Conservation (phyloP, 139 green algal genomes). For the Chlamydomonas sp. region DNA sequence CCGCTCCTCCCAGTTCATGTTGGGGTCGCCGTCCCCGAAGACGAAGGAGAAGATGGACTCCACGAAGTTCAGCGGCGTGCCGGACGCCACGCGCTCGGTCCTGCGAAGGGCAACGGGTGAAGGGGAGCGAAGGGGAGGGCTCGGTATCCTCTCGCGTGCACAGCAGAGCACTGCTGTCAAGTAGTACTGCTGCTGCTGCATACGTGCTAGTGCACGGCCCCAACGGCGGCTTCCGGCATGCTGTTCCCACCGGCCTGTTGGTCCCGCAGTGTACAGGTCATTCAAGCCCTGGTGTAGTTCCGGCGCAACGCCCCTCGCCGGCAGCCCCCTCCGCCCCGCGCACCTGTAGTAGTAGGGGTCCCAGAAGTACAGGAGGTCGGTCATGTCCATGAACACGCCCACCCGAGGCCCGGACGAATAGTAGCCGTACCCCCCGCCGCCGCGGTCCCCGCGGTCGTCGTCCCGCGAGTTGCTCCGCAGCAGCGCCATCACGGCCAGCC, state of each 20-base stretch:
- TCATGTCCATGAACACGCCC: slow-evolving; percentile 50
- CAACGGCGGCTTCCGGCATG: too few species aligned
- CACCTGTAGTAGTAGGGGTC: slow-evolving; percentile 75
- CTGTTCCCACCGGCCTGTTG: too few species aligned
- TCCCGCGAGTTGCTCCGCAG: slow-evolving; percentile 60
- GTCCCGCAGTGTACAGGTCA: too few species aligned
- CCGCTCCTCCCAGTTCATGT: slow-evolving; percentile 79
- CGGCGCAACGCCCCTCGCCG: too few species aligned
- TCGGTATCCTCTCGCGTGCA: not conserved
- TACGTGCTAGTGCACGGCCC: too few species aligned
- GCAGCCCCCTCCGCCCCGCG: not conserved
- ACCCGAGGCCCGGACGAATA: slow-evolving; percentile 27
- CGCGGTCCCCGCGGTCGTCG: slow-evolving; percentile 30
- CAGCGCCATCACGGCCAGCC: slow-evolving; percentile 77
- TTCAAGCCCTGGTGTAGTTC: too few species aligned
- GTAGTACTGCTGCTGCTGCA: too few species aligned
- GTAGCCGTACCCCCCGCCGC: slow-evolving; percentile 17
- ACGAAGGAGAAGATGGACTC: slow-evolving; percentile 96
- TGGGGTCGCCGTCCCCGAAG: slow-evolving; percentile 97
- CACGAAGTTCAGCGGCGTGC: slow-evolving; percentile 79
- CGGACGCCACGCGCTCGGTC: slow-evolving; percentile 12
- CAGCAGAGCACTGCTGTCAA: too few species aligned
- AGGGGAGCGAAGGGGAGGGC: slow-evolving; percentile 9
- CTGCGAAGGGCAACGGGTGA: not conserved
- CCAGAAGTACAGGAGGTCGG: slow-evolving; percentile 69